These are phyloP conservation scores for Saturnispora dispora DNA, from an alignment of 805 yeast genomes.

Conservation along the genomic window DNA sequence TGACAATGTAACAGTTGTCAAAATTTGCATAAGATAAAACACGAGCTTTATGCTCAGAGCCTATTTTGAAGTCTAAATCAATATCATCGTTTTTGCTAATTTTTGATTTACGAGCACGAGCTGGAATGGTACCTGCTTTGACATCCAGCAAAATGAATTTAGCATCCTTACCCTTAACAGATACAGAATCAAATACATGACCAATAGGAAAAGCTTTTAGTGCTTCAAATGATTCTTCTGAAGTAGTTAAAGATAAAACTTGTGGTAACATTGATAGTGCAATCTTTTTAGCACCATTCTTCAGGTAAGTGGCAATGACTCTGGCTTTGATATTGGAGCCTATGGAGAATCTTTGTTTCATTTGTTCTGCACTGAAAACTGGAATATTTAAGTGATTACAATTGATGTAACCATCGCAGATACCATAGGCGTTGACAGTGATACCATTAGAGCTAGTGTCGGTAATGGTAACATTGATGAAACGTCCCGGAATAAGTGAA, in stretches of 20 bases:
- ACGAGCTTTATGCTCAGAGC: constrained; percentile 67
- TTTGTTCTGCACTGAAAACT: constrained; percentile 28
- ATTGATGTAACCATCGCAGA: constrained; percentile 62
- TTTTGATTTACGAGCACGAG: constrained; percentile 74
- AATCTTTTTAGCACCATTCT: constrained; percentile 45
- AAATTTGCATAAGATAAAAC: constrained; percentile 58
- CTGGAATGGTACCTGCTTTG: constrained; percentile 44
- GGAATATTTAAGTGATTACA: constrained; percentile 51
- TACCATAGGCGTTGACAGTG: constrained; percentile 63
- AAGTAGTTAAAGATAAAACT: constrained; percentile 22
- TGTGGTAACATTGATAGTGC: constrained; percentile 55
- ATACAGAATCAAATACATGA: constrained; percentile 49
- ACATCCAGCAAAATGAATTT: constrained; percentile 49
- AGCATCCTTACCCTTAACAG: constrained; percentile 50
- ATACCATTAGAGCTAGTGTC: constrained; percentile 55
- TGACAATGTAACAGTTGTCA: constrained; percentile 60
- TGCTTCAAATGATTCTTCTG: constrained; percentile 20
- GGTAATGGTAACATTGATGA: constrained; percentile 64
- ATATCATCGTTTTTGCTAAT: constrained; percentile 40
- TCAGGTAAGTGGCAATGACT: constrained; percentile 47
- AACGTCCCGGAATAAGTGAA: constrained; percentile 76
- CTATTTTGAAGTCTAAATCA: constrained; percentile 45
- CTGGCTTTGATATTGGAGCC: constrained; percentile 67
- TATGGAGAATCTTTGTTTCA: constrained; percentile 55
- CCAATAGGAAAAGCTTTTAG: constrained; percentile 73